Base-by-base conservation (phyloP, 1,139 yeast genomes). In the Sugiyamaella grinbergsii region DNA sequence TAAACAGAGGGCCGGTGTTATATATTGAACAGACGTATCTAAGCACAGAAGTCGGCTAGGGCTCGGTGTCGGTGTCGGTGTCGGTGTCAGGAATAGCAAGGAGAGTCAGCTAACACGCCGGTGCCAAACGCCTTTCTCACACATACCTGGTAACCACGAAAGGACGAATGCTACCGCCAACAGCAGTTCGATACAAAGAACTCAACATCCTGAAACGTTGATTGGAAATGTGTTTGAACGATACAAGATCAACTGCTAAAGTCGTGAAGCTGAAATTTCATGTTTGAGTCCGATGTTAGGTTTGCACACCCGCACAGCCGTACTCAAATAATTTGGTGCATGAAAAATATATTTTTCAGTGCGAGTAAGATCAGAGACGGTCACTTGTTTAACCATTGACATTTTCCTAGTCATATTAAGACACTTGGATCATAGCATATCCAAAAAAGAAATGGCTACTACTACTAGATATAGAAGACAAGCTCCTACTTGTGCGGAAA, bases 401-500 rank as follows among this genome's bases (percentile, higher is more conserved):
- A 29, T 11, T 29, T 29, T n/a, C 33, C 10, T 29, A 6, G 4
- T 15, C 18, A 7, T n/a, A 29, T 15, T n/a, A n/a, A n/a, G n/a
- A n/a, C n/a, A n/a, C n/a, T n/a, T n/a, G n/a, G n/a, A n/a, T n/a
- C n/a, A n/a, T n/a, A n/a, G n/a, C n/a, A n/a, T n/a, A n/a, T n/a
- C n/a, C n/a, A n/a, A n/a, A n/a, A n/a, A 24, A 37, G 24, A 15
- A 10, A 40, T 41, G 45, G 45, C 45, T n/a, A 41, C 45, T 20
- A 32, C 8, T 20, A 41, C 47, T 37, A 45, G 61, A 46, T 46
- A 50, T 29, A 45, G 55, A 34, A 47, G 50, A 33, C 53, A 48
- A 22, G 60, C 55, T 39, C 62, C 64, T 26, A 59, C 69, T 23
- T 59, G 67, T 29, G 60, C 66, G 10, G 63, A 63, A 38, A 57